Conservation (phyloP, 768 basidiomycete genomes). For the Tulasnella sp. region DNA sequence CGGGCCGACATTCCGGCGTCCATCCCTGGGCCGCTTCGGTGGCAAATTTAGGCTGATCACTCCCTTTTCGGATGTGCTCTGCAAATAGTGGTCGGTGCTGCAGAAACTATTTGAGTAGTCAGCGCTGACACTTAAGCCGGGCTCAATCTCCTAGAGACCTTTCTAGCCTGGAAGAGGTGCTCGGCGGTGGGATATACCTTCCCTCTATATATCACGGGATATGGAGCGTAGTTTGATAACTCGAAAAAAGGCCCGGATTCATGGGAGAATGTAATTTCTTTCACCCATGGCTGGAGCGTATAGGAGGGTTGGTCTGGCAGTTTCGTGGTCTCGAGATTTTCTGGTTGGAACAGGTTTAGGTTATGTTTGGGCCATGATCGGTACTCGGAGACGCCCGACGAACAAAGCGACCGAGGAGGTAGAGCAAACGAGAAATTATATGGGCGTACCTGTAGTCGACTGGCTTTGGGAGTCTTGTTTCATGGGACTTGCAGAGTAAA, state of each 20-base stretch:
- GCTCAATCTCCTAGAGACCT: constrained; percentile 14
- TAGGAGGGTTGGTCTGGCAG: no score
- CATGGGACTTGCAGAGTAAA: no score
- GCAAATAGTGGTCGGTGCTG: constrained; percentile 33
- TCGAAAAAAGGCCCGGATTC: background rate
- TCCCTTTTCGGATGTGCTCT: constrained; percentile 36
- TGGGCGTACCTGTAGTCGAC: no score
- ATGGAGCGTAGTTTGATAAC: constrained; percentile 22
- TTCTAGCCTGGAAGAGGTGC: constrained; percentile 34
- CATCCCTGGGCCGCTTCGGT: constrained; percentile 31
- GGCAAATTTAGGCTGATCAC: constrained; percentile 22
- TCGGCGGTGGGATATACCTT: constrained; percentile 31
- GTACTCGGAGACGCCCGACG: no score
- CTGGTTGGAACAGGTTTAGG: no score
- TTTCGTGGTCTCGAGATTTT: no score
- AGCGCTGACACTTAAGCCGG: background rate
- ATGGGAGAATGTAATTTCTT: no score
- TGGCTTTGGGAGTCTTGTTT: no score
- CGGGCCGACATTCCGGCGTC: constrained; percentile 19
- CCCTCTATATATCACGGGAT: background rate
- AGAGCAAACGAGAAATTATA: no score
- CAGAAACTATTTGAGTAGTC: constrained; percentile 33
- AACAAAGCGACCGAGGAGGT: no score
- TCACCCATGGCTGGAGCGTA: no score
- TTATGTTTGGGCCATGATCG: no score